Conservation (phyloP, 164 flowering plant genomes). For the Chimonanthus praecox region DNA sequence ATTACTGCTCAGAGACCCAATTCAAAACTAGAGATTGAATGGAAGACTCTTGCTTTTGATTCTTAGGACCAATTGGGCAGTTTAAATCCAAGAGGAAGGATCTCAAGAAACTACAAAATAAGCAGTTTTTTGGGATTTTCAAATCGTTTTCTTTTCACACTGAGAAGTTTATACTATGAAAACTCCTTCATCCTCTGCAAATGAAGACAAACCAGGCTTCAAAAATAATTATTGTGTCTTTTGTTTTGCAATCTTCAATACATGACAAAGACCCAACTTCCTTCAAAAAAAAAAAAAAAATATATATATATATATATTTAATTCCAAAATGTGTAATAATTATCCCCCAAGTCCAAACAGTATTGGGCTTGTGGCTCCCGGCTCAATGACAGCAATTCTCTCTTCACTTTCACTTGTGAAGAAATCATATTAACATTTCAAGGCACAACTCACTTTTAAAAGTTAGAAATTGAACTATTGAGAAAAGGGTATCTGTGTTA, state of each 20-base stretch:
- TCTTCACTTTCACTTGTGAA: too few relatives aligned
- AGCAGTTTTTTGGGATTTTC: conserved; percentile 46
- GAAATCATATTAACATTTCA: too few relatives aligned
- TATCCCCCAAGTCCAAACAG: too few relatives aligned
- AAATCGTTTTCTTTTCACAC: conserved; percentile 19
- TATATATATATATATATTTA: conserved; percentile 2
- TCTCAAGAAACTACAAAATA: conserved; percentile 51
- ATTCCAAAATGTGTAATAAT: too few relatives aligned
- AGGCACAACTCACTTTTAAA: too few relatives aligned
- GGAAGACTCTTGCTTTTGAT: conserved; percentile 13
- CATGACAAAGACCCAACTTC: conserved; percentile 29
- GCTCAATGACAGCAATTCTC: too few relatives aligned
- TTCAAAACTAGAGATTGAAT: too few relatives aligned
- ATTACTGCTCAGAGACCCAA: too few relatives aligned
- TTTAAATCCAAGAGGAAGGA: conserved; percentile 42
- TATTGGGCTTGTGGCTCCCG: too few relatives aligned
- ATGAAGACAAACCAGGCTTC: conserved; percentile 47
- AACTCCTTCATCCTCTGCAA: conserved; percentile 17
- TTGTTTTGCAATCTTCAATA: conserved; percentile 15
- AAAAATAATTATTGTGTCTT: conserved; percentile 9
- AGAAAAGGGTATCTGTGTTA: too few relatives aligned
- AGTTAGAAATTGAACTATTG: too few relatives aligned
- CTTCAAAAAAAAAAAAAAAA: too few relatives aligned
- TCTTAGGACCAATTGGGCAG: conserved; percentile 18
- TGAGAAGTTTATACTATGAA: conserved; percentile 19